These are phyloP conservation scores for Neonectria magnoliae DNA, from an alignment of 2,329 filamentous ascomycete species.

Conservation along the genomic window DNA sequence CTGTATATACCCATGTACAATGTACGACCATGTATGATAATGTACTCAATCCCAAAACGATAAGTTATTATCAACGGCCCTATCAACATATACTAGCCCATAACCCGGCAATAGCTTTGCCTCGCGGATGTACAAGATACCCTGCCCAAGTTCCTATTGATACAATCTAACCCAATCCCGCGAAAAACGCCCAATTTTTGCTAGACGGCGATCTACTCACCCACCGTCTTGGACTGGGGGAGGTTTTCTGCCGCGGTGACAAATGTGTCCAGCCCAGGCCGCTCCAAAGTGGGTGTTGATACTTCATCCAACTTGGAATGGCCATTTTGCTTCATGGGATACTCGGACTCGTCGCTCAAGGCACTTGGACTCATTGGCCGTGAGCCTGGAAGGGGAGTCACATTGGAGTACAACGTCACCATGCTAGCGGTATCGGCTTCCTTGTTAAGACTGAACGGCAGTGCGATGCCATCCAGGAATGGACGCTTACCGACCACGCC, in stretches of 20 bases:
- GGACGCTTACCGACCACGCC: slow-evolving; percentile 70
- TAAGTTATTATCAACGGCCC: slow-evolving; percentile 23
- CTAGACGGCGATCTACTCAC: slow-evolving; percentile 13
- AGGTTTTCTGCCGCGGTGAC: slow-evolving; percentile 62
- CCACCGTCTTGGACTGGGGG: slow-evolving; percentile 42
- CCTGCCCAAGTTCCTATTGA: slow-evolving; percentile 20
- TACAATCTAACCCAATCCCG: slow-evolving; percentile 30
- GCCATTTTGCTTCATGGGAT: slow-evolving; percentile 13
- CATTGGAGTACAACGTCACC: slow-evolving; percentile 67
- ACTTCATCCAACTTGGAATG: slow-evolving; percentile 15
- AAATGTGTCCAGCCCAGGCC: slow-evolving; percentile 63
- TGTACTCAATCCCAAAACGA: slow-evolving; percentile 34
- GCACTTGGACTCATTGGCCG: slow-evolving; percentile 46
- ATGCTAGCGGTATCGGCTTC: slow-evolving; percentile 76
- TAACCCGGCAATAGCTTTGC: slow-evolving; percentile 27
- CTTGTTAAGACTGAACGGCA: slow-evolving; percentile 76
- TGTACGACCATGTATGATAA: slow-evolving; percentile 47
- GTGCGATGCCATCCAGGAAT: slow-evolving; percentile 73
- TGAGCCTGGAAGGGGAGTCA: slow-evolving; percentile 43
- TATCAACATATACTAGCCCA: slow-evolving; percentile 14
- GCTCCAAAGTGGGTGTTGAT: slow-evolving; percentile 26
- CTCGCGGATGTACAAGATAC: slow-evolving; percentile 26
- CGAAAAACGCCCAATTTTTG: slow-evolving; percentile 24
- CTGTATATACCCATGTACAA: slow-evolving; percentile 45
- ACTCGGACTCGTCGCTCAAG: slow-evolving; percentile 5